Conservation (phyloP, 2,329 filamentous ascomycete genomes). For the Stemphylium lycopersici region DNA sequence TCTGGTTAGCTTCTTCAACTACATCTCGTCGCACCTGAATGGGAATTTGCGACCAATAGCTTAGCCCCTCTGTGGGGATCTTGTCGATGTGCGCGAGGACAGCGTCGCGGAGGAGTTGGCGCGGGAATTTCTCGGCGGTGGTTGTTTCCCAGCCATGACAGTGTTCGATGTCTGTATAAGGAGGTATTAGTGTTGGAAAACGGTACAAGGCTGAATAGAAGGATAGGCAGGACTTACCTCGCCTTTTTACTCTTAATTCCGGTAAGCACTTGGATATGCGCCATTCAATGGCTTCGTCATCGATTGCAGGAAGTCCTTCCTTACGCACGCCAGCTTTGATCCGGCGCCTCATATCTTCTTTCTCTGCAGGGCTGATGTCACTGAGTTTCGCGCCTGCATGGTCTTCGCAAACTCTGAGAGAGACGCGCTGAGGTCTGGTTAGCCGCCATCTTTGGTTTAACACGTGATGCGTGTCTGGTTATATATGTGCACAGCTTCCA, state of each 20-base stretch:
- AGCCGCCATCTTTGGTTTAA: not conserved
- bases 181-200: not conserved
- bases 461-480: not conserved
- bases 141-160: not conserved
- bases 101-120: conserved; percentile 3
- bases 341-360: not conserved
- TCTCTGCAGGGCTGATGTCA: not conserved
- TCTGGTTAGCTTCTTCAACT: conserved; percentile 2
- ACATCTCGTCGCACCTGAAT: not conserved
- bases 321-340: not conserved
- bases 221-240: not conserved
- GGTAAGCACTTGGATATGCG: conserved; percentile 9
- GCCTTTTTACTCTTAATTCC: conserved; percentile 2
- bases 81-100: not conserved
- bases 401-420: conserved; percentile 9
- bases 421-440: conserved; percentile 2
- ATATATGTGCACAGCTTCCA: too few species aligned
- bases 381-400: not conserved
- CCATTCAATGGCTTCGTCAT: conserved; percentile 7
- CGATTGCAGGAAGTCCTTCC: not conserved
- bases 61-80: not conserved
- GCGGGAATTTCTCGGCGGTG: not conserved
- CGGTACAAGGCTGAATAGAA: not conserved
- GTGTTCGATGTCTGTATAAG: not conserved
- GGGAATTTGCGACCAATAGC: conserved; percentile 12